phyloP scores from a whole-genome alignment of 306 rosid species.

The Quercus engelmannii region DNA sequence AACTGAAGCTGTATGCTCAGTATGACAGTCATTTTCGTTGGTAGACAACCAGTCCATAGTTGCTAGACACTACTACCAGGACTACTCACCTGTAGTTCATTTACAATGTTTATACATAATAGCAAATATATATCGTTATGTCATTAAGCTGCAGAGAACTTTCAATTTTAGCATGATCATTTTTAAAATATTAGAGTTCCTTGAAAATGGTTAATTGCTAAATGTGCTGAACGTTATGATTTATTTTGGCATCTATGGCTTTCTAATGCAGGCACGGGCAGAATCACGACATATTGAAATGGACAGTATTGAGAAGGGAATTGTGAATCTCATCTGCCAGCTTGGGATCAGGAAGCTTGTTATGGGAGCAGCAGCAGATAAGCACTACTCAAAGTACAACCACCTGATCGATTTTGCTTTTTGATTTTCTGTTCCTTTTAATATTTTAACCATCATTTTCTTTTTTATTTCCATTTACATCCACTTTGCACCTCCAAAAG shows the following conservation, averaged over 20 bases:
- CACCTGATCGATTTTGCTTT: slow-evolving; percentile 10
- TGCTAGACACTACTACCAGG: neutral
- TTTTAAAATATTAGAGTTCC: neutral
- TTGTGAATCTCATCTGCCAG: slow-evolving; percentile 50
- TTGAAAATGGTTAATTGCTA: slow-evolving; percentile 3
- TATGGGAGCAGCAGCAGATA: slow-evolving; percentile 72
- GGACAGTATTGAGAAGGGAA: slow-evolving; percentile 68
- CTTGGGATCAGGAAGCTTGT: slow-evolving; percentile 72
- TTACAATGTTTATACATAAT: neutral
- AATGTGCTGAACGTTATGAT: neutral
- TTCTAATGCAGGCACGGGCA: slow-evolving; percentile 47
- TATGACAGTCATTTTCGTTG: neutral
- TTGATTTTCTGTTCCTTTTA: neutral
- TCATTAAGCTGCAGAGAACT: neutral
- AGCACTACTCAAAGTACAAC: slow-evolving; percentile 50
- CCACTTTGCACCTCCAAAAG: neutral
- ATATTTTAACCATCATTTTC: neutral
- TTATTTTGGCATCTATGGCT: slow-evolving; percentile 7
- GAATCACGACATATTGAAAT: slow-evolving; percentile 48
- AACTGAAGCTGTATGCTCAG: too few relatives aligned
- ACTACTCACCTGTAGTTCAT: neutral
- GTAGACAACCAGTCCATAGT: neutral
- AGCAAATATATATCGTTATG: too few relatives aligned
- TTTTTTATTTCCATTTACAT: neutral
- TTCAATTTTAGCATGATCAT: neutral